These are phyloP conservation scores for Blastocystis sp. DNA, from an alignment of 352 stramenopile genomes.

Conservation along the genomic window DNA sequence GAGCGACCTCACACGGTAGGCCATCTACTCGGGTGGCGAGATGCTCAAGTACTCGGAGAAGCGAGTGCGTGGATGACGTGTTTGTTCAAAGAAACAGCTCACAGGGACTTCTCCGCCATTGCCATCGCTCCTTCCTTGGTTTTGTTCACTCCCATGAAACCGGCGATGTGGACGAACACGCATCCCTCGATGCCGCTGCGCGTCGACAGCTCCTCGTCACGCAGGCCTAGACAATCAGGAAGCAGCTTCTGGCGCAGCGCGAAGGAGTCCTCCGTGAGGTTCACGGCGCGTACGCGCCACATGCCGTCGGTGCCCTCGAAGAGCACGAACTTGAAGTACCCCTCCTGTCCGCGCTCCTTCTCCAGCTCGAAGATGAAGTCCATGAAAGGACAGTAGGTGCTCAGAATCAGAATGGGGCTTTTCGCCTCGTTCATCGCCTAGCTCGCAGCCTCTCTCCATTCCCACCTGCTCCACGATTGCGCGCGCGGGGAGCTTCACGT, in stretches of 20 bases:
- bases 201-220: conserved; percentile 27
- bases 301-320: background rate
- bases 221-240: background rate
- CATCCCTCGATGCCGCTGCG: conserved; percentile 35
- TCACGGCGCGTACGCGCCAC: background rate
- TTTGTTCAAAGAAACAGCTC: conserved; percentile 1
- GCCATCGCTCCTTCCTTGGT: conserved; percentile 32
- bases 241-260: conserved; percentile 1
- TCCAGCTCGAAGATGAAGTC: background rate
- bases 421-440: background rate
- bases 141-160: conserved; percentile 49
- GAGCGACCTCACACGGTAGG: background rate
- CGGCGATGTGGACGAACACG: conserved; percentile 45
- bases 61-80: background rate
- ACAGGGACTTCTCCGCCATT: conserved; percentile 19
- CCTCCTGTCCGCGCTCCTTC: background rate
- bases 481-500: conserved; percentile 5
- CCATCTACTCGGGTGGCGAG: background rate
- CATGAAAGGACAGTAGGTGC: background rate
- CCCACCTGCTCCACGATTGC: conserved; percentile 2
- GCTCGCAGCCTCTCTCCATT: background rate
- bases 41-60: conserved; percentile 16
- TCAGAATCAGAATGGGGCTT: conserved; percentile 2
- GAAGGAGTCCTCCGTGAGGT: background rate
- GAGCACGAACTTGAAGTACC: conserved; percentile 24